A percentile compares a stretch with the other conserved stretches of the same genome.
These are phyloP conservation scores for Apiospora sp. DNA, from an alignment of 2,329 filamentous ascomycete species.

Conservation along the genomic window DNA sequence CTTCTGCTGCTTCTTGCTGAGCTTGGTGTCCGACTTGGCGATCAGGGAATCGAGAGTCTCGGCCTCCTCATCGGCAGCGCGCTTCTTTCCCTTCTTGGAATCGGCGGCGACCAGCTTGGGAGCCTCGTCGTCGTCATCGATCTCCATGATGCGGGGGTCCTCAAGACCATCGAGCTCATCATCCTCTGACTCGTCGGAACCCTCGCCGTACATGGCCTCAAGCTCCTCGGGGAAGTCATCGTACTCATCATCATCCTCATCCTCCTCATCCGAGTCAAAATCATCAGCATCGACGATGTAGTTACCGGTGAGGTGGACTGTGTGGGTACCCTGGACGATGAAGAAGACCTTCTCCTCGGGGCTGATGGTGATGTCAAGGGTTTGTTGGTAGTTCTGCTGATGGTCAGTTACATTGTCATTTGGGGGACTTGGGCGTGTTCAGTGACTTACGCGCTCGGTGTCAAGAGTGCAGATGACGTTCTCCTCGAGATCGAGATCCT, in stretches of 20 bases:
- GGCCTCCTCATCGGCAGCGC: slow-evolving; percentile 75
- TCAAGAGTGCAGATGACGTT: slow-evolving; percentile 96
- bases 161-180: slow-evolving; percentile 82
- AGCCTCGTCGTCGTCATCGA: slow-evolving; percentile 79
- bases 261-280: slow-evolving; percentile 68
- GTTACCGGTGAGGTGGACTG: slow-evolving; percentile 93
- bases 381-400: slow-evolving; percentile 87
- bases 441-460: slow-evolving; percentile 79
- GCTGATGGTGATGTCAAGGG: slow-evolving; percentile 89
- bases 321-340: slow-evolving; percentile 87
- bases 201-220: slow-evolving; percentile 74
- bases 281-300: slow-evolving; percentile 80
- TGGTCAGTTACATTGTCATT: not conserved
- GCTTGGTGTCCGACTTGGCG: slow-evolving; percentile 74
- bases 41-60: slow-evolving; percentile 86
- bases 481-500: slow-evolving; percentile 78
- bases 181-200: slow-evolving; percentile 71
- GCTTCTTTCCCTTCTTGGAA: slow-evolving; percentile 85
- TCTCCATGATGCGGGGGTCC: slow-evolving; percentile 83
- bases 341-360: slow-evolving; percentile 94
- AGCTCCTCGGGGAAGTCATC: slow-evolving; percentile 84
- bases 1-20: slow-evolving; percentile 97
- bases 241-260: slow-evolving; percentile 77
- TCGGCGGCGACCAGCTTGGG: slow-evolving; percentile 62
- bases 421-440: slow-evolving; percentile 15